Percentiles rank a stretch among this genome's conserved stretches.
Evolutionary conservation across 2,329 filamentous ascomycete species (phyloP).

Genomic region (Zarea fungicola): DNA sequence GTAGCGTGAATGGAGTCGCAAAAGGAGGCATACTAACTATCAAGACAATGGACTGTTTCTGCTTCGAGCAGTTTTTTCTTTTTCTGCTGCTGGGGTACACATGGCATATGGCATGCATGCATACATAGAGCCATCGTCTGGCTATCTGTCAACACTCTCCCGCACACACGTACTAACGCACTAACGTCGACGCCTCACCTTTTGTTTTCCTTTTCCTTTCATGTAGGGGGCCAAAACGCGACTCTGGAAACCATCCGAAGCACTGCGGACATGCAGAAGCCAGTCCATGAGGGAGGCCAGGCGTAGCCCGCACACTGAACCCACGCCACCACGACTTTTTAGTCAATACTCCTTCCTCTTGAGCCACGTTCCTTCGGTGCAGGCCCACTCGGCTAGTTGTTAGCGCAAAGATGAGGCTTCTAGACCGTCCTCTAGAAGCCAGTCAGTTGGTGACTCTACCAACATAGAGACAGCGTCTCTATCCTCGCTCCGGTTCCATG

Average conservation of each 20-base stretch:
- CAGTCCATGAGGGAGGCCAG: no score
- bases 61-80: no score
- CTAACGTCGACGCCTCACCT: background rate
- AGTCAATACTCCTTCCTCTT: no score
- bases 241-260: background rate
- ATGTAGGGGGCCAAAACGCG: slow-evolving; percentile 8
- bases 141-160: no score
- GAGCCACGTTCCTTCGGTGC: background rate
- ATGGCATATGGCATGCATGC: background rate
- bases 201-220: no score
- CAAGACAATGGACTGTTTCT: no score
- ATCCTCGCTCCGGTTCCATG: no score
- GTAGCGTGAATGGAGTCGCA: background rate
- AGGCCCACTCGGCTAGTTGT: background rate
- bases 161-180: no score
- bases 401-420: background rate
- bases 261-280: background rate
- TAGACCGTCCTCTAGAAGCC: slow-evolving; percentile 10
- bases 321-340: no score
- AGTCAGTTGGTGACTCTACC: slow-evolving; percentile 1
- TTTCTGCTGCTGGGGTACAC: background rate
- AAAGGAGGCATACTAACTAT: no score
- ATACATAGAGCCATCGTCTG: background rate
- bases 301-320: no score
- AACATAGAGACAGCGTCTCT: no score